Evolutionary conservation across 306 rosid genomes (phyloP), one percentile per base, ranked within the genome.

Genomic region (Biancaea sappan): DNA sequence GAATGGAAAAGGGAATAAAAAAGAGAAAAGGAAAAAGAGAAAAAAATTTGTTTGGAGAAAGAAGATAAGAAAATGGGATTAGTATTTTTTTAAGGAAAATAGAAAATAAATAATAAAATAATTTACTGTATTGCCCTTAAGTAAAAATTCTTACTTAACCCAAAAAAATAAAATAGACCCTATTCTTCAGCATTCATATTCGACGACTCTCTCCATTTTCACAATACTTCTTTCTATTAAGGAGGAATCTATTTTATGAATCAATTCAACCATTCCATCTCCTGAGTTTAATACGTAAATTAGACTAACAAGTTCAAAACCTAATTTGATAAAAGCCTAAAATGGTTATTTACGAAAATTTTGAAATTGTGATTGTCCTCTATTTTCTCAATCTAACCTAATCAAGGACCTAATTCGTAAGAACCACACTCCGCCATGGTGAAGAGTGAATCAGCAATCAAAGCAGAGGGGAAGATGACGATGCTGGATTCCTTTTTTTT

Each of bases 351-450:
- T 7, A 57, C 32, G 10, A 56, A 37, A 53, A 35, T 15, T 21
- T 16, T 8, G 28, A 50, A 69, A 63, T 19, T 9, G 25, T 31
- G n/a, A 51, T 61, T 68, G 31, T 14, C 22, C 5, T 44, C 9
- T 2, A 16, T 25, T 25, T 66, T 24, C 54, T 47, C 71, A 41
- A 15, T 38, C 86, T 80, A 79, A 92, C 97, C 96, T 79, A 86
- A 74, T 80, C 86, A 92, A 88, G 92, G 90, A 60, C 75, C 82
- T 48, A 86, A 64, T 56, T 73, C 84, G 62, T 29, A 79, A 71
- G 93, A 88, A 80, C 81, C 86, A 58, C 75, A 81, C 75, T 89
- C 96, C 75, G 96, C 87, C 97, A 92, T 92, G 82, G 71, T 34
- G 61, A 71, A 60, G 73, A 59, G 2, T 29, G 61, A 67, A 57